Percentiles rank a stretch among this genome's conserved stretches.
Evolutionary conservation across 2,329 filamentous ascomycete species (phyloP).

Genomic region (Fusarium nelsonii): DNA sequence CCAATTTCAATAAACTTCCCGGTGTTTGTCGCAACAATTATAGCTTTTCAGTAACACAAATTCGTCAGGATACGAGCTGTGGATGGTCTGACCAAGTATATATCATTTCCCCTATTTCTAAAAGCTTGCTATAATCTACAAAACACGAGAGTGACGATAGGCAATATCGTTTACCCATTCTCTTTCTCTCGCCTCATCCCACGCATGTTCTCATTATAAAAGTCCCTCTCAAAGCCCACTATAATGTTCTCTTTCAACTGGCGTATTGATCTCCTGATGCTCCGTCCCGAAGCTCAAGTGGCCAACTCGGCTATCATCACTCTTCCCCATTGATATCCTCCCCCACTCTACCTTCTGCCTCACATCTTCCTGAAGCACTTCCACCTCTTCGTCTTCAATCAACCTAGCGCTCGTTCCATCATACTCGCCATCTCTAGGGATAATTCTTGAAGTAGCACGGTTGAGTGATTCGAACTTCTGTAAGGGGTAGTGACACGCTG

Average conservation of each 20-base stretch:
- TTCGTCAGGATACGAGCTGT: too few relatives aligned
- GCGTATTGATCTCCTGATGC: constrained; percentile 20
- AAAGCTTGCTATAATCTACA: too few relatives aligned
- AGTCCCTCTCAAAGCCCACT: constrained; percentile 14
- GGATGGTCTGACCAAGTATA: too few relatives aligned
- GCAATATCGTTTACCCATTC: too few relatives aligned
- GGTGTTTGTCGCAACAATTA: too few relatives aligned
- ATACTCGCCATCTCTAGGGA: not conserved
- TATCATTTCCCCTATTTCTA: not conserved
- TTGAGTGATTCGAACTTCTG: constrained; percentile 6
- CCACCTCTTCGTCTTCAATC: constrained; percentile 10
- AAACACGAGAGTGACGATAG: too few relatives aligned
- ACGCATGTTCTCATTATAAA: not conserved
- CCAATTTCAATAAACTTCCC: too few relatives aligned
- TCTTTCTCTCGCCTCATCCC: too few relatives aligned
- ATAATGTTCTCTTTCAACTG: constrained; percentile 36
- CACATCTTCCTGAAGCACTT: not conserved
- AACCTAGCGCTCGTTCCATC: not conserved
- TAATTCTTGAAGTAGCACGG: not conserved
- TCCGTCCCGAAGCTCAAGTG: constrained; percentile 36
- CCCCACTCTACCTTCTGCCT: constrained; percentile 34
- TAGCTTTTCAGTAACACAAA: too few relatives aligned
- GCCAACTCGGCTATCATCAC: constrained; percentile 15
- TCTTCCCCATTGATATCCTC: constrained; percentile 19
- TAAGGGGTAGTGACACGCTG: constrained; percentile 29